Conservation (phyloP, 2,329 filamentous ascomycete species). For the Fusarium sororula region DNA sequence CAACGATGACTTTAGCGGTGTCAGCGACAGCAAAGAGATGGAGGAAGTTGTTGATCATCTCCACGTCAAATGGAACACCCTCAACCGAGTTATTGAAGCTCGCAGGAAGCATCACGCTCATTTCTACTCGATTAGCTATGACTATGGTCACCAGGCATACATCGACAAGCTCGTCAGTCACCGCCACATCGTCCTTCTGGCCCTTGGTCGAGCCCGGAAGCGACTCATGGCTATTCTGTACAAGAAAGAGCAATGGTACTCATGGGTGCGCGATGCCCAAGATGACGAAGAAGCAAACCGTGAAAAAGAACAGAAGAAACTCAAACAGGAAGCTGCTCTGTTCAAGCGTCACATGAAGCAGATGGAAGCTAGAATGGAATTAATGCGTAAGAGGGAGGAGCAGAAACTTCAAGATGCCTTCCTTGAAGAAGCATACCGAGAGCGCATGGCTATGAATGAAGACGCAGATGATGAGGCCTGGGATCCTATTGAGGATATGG, state of each 20-base stretch:
- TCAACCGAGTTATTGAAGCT: constrained; percentile 39
- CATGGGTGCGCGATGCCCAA: constrained; percentile 38
- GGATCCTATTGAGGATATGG: constrained; percentile 43
- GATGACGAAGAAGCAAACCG: constrained; percentile 37
- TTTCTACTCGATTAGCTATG: constrained; percentile 37
- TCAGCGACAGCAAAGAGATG: constrained; percentile 17
- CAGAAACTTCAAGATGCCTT: constrained; percentile 41
- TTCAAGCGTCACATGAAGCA: constrained; percentile 41
- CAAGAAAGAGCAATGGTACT: constrained; percentile 38
- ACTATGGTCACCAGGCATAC: constrained; percentile 42
- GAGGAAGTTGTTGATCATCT: constrained; percentile 33
- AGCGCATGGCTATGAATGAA: constrained; percentile 32
- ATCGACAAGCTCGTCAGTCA: constrained; percentile 40
- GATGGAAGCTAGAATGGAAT: constrained; percentile 32
- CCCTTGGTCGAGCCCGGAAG: constrained; percentile 28
- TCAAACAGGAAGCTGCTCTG: constrained; percentile 42
- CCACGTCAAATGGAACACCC: constrained; percentile 33
- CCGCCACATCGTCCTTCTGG: constrained; percentile 27
- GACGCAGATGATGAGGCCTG: constrained; percentile 35
- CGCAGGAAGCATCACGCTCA: constrained; percentile 39
- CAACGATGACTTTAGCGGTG: constrained; percentile 33
- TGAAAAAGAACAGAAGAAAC: constrained; percentile 43
- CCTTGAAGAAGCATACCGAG: constrained; percentile 40
- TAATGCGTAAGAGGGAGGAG: constrained; percentile 38
- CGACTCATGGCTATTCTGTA: constrained; percentile 33